These are phyloP conservation scores for Tillandsia leiboldiana DNA, from an alignment of 176 grass and related monocot genomes.

Conservation along the genomic window DNA sequence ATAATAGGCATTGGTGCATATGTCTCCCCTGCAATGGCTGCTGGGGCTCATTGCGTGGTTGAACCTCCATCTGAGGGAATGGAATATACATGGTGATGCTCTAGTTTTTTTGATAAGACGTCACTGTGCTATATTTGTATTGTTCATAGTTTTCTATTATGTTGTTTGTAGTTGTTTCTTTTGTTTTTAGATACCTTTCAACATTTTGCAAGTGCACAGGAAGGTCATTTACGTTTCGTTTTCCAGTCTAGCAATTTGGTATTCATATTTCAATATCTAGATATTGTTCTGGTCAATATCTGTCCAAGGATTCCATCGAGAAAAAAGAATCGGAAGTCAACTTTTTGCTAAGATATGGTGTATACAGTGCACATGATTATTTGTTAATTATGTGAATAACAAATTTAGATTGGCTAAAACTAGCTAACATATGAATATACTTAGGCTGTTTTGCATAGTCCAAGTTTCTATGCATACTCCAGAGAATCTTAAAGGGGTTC, in stretches of 20 bases:
- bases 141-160: background rate
- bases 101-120: background rate
- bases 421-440: too few relatives aligned
- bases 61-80: conserved; percentile 74
- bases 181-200: background rate
- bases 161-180: background rate
- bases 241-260: background rate
- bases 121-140: background rate
- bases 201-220: background rate
- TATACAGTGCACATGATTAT: too few relatives aligned
- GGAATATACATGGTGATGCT: conserved; percentile 90
- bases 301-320: too few relatives aligned
- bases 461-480: too few relatives aligned
- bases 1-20: conserved; percentile 98
- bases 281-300: too few relatives aligned
- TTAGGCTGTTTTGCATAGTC: too few relatives aligned
- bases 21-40: conserved; percentile 97
- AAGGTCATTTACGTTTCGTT: background rate
- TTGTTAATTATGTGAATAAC: too few relatives aligned
- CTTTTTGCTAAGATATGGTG: too few relatives aligned
- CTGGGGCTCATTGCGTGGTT: conserved; percentile 88
- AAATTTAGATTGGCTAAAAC: too few relatives aligned
- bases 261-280: too few relatives aligned
- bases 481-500: too few relatives aligned
- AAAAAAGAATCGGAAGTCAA: too few relatives aligned